Percentiles rank a stretch among this genome's conserved stretches.
Conservation (phyloP, 1,284 basidiomycete genomes). For the Schizophyllum commune region DNA sequence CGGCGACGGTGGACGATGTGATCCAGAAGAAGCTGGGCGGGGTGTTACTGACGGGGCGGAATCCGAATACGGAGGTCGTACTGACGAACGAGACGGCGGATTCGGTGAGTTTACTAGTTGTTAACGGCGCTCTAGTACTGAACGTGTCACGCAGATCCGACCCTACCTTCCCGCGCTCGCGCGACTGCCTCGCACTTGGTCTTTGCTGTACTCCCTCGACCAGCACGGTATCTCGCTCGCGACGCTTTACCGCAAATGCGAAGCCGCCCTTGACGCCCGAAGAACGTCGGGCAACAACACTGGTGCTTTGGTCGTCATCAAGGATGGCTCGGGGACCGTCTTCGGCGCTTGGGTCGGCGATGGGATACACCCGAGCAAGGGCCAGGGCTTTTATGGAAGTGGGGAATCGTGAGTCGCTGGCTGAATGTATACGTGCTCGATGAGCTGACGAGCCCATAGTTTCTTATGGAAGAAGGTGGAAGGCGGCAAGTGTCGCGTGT, state of each 20-base stretch:
- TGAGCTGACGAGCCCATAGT: slow-evolving; percentile 27
- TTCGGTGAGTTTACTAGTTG: slow-evolving; percentile 34
- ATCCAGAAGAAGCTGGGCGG: slow-evolving; percentile 38
- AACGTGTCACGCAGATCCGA: slow-evolving; percentile 46
- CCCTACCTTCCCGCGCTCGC: slow-evolving; percentile 73
- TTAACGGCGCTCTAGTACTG: not conserved
- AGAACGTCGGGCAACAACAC: slow-evolving; percentile 12
- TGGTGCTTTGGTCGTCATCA: slow-evolving; percentile 35
- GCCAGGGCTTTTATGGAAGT: slow-evolving; percentile 72
- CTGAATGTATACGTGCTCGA: not conserved
- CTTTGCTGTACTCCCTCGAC: slow-evolving; percentile 86
- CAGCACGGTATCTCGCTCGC: slow-evolving; percentile 92
- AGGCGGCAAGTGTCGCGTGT: slow-evolving; percentile 47
- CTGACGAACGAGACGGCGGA: slow-evolving; percentile 49
- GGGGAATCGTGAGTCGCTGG: slow-evolving; percentile 69
- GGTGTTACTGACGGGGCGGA: slow-evolving; percentile 43
- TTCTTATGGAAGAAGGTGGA: slow-evolving; percentile 65
- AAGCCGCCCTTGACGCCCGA: slow-evolving; percentile 23
- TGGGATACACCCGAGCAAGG: slow-evolving; percentile 46
- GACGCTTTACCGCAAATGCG: slow-evolving; percentile 75
- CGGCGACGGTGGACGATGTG: slow-evolving; percentile 22
- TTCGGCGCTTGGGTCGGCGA: slow-evolving; percentile 85
- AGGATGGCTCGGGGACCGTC: slow-evolving; percentile 50
- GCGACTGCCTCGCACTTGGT: slow-evolving; percentile 77
- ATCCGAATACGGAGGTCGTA: slow-evolving; percentile 39